Percentiles rank a stretch among this genome's conserved stretches.
Conservation (phyloP, 495 filamentous ascomycete species). For the Podospora appendiculata region DNA sequence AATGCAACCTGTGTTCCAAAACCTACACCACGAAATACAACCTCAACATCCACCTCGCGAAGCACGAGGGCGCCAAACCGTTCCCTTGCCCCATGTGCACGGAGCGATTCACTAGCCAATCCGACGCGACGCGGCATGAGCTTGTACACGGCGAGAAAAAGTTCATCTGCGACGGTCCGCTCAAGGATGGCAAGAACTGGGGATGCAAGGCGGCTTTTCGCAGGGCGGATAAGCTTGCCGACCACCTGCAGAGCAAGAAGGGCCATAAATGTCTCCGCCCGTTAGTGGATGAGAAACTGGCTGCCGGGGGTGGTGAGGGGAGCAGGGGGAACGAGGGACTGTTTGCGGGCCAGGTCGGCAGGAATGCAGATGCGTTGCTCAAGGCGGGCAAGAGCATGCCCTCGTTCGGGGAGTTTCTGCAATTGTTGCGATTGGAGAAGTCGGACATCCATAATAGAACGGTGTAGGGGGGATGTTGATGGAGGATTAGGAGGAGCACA, state of each 20-base stretch:
- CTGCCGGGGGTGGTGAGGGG: too few species aligned
- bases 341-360: too few species aligned
- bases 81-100: constrained; percentile 27
- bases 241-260: constrained; percentile 20
- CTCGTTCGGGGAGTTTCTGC: too few species aligned
- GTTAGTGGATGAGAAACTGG: too few species aligned
- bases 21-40: constrained; percentile 43
- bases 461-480: too few species aligned
- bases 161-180: constrained; percentile 7
- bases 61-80: constrained; percentile 36
- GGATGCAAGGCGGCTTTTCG: constrained; percentile 18
- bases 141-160: constrained; percentile 36
- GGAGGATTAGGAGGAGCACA: too few species aligned
- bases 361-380: too few species aligned
- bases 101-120: not conserved
- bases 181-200: constrained; percentile 2
- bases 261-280: constrained; percentile 14
- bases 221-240: constrained; percentile 15
- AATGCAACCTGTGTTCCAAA: constrained; percentile 36
- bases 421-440: too few species aligned
- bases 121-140: constrained; percentile 38
- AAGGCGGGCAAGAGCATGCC: too few species aligned
- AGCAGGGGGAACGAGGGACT: too few species aligned
- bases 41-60: constrained; percentile 35
- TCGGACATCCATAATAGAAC: too few species aligned